Conservation (phyloP, 176 grass and related monocot species). For the Dactylis glomerata region DNA sequence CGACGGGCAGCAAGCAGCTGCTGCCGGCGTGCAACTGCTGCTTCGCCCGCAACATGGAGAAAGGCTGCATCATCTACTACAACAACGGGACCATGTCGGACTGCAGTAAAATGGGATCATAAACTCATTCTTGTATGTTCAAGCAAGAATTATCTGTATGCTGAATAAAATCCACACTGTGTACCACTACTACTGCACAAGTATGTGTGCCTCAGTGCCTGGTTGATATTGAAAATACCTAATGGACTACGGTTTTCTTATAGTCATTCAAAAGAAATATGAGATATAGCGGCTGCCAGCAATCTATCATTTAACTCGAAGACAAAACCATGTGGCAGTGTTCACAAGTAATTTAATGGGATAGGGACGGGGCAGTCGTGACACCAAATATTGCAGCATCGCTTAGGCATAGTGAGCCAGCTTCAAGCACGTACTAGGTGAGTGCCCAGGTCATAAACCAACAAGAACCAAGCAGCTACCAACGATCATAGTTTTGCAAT, state of each 20-base stretch:
- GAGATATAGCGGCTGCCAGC: background rate
- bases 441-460: too few species aligned
- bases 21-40: slow-evolving; percentile 51
- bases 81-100: background rate
- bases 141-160: background rate
- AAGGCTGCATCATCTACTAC: slow-evolving; percentile 40
- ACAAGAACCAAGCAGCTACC: too few species aligned
- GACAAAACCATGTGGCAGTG: background rate
- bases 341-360: background rate
- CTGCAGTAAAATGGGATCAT: background rate
- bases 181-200: background rate
- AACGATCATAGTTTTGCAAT: background rate
- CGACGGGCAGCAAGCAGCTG: slow-evolving; percentile 9
- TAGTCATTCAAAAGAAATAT: background rate
- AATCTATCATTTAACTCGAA: background rate
- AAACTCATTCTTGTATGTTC: background rate
- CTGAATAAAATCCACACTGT: background rate
- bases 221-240: background rate
- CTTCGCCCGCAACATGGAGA: slow-evolving; percentile 2
- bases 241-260: background rate
- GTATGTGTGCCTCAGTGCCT: background rate
- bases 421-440: too few species aligned
- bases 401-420: too few species aligned
- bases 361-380: too few species aligned
- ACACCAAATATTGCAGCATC: background rate